Evolutionary conservation across 1,284 basidiomycete species (phyloP), one percentile per base, ranked within the genome.

Genomic region (Cryptococcus floricola): DNA sequence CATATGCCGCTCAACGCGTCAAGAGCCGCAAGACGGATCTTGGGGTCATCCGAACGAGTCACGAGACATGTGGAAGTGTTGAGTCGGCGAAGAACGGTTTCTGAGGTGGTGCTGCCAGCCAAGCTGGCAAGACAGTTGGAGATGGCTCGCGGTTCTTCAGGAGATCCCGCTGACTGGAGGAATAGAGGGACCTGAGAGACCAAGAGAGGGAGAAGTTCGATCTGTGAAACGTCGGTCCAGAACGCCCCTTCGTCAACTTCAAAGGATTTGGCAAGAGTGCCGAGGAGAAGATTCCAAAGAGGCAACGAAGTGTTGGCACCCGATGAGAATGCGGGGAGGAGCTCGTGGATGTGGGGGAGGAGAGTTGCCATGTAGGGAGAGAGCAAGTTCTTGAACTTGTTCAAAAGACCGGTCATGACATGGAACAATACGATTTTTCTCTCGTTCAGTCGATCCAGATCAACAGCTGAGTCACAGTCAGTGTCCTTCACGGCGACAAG

Each of bases 1-100:
- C 95, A 98, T 46, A 97, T 75, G 18, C 81, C 80, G 18, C 86
- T 84, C 19, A 87, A 79, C 54, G 86, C 87, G 16, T 79, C 73
- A 45, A 98, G 77, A 1, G 92, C 88, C 48, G 84, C 82, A 10
- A 91, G 71, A 12, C 90, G 84, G 19, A 85, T 74, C 27, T 80
- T 78, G 2, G 82, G 75, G 55, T 88, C 85, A 54, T 95, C 91
- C 2, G 88, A 86, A 9, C 93, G 86, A 0, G 90, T 91, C 57
- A 89, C 84, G 84, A 92, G 87, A 54, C 97, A 82, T n/a, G 98
- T 76, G 43, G 85, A 82, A 28, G 88, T 80, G 79, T 97, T 96
- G 73, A 94, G 79, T 9, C 80, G 74, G 72, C 96, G 94, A 60
- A 94, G 81, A 25, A 88, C 78, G 3, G 69, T 64, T 58, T 82